Evolutionary conservation across 2,329 filamentous ascomycete species (phyloP).

Genomic region (Domatiomyces catenatus): DNA sequence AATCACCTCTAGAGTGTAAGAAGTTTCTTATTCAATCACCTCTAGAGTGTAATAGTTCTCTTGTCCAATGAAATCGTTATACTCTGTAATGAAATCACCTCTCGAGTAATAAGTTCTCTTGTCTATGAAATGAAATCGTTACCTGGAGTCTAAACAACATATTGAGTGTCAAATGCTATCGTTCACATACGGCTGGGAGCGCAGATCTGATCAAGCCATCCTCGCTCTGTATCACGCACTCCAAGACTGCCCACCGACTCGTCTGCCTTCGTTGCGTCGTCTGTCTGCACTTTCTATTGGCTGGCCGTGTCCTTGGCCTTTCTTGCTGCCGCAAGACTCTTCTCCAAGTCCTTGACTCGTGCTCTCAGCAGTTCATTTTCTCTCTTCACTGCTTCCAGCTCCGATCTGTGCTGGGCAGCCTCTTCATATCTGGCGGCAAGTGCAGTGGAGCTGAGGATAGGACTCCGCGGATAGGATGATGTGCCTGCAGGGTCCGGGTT

Average conservation of each 20-base stretch:
- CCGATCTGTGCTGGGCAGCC: slow-evolving; percentile 25
- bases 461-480: slow-evolving; percentile 15
- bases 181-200: neutral
- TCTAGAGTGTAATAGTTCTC: too few relatives aligned
- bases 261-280: neutral
- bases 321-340: slow-evolving; percentile 5
- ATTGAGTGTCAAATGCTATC: too few relatives aligned
- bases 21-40: too few relatives aligned
- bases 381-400: slow-evolving; percentile 29
- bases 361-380: slow-evolving; percentile 33
- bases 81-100: too few relatives aligned
- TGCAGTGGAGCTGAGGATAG: slow-evolving; percentile 19
- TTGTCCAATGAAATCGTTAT: too few relatives aligned
- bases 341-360: slow-evolving; percentile 31
- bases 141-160: too few relatives aligned
- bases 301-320: neutral
- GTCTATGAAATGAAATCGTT: too few relatives aligned
- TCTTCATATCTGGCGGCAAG: slow-evolving; percentile 29
- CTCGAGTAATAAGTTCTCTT: too few relatives aligned
- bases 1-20: too few relatives aligned
- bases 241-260: too few relatives aligned
- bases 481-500: slow-evolving; percentile 1
- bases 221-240: neutral
- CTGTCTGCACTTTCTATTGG: neutral
- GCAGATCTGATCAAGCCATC: neutral